Base-by-base conservation (phyloP, 495 filamentous ascomycete species). In the Immersiella caudata region DNA sequence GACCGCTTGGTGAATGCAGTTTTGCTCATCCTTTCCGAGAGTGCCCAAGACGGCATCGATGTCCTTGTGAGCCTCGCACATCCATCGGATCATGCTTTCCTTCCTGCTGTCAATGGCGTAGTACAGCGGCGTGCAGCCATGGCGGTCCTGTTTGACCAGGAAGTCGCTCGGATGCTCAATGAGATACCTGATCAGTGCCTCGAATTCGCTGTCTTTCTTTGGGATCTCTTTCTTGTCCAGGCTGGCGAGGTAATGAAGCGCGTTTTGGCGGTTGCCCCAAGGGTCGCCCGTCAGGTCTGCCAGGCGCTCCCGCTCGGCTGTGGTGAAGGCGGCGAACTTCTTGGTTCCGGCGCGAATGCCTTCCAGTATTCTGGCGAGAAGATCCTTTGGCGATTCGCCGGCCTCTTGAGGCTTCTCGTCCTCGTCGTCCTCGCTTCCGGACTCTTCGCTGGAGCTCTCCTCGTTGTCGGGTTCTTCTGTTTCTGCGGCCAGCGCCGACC, bases 41-140 rank as follows among this genome's bases (percentile, higher is more conserved):
- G 16, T 57, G 1, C 24, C 24, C 7, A 57, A n/a, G 24, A 57
- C 55, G 55, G 21, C 6, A 24, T 57, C 27, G 55, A 57, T 57
- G n/a, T 57, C 12, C 8, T 25, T 25, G 9, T 57, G 55, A 7
- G 55, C 55, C 1, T 0, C 55, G 55, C 55, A 57, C 72, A 76
- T 76, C 59, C 65, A 49, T 9, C 55, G 57, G 7, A 70, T 69
- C 57, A 57, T 26, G 24, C n/a, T 57, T 7, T 57, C 55, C 24
- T 33, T 25, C 7, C n/a, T 29, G 14, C 18, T 29, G 0, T 74
- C 50, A 7, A 57, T 57, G 55, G 55, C 55, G 24, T 27, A 29
- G 55, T 26, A 29, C 21, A 57, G 55, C 16, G 55, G 24, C 55
- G 55, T 57, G 40, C 40, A 46, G 4, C 40, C 40, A 46, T 46